Conservation (phyloP, 2,329 filamentous ascomycete genomes). For the Botryotinia convoluta region DNA sequence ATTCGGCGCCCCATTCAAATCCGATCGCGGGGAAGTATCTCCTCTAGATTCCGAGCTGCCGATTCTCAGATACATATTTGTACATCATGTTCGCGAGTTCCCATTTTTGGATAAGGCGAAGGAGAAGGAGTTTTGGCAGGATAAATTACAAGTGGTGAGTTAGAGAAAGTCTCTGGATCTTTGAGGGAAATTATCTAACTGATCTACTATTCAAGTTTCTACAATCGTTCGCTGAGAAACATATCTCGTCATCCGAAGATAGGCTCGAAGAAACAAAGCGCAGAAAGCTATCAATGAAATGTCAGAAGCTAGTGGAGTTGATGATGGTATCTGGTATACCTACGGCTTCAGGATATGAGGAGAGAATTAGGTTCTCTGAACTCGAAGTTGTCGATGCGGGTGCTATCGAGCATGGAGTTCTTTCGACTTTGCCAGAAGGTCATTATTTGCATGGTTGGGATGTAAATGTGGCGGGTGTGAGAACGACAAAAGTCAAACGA, state of each 20-base stretch:
- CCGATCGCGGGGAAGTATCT: constrained; percentile 86
- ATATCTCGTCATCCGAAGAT: constrained; percentile 96
- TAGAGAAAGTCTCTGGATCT: neutral
- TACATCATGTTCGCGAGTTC: constrained; percentile 96
- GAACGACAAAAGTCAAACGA: constrained; percentile 75
- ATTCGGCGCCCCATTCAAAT: constrained; percentile 93
- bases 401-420: constrained; percentile 84
- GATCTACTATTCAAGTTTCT: constrained; percentile 63
- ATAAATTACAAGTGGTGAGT: constrained; percentile 89
- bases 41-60: constrained; percentile 93
- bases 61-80: constrained; percentile 93
- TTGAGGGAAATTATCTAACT: neutral
- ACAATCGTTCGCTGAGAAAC: constrained; percentile 94
- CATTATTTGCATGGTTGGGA: constrained; percentile 96
- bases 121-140: constrained; percentile 99
- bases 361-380: constrained; percentile 93
- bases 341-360: constrained; percentile 95
- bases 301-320: constrained; percentile 91
- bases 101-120: constrained; percentile 94
- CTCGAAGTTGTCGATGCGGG: constrained; percentile 94
- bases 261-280: constrained; percentile 94
- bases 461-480: constrained; percentile 88
- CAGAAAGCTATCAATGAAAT: constrained; percentile 86
- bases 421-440: constrained; percentile 85
- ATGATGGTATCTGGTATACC: constrained; percentile 99